phyloP scores from a whole-genome alignment of 2,329 filamentous ascomycete species.

The Aspergillus calidoustus region DNA sequence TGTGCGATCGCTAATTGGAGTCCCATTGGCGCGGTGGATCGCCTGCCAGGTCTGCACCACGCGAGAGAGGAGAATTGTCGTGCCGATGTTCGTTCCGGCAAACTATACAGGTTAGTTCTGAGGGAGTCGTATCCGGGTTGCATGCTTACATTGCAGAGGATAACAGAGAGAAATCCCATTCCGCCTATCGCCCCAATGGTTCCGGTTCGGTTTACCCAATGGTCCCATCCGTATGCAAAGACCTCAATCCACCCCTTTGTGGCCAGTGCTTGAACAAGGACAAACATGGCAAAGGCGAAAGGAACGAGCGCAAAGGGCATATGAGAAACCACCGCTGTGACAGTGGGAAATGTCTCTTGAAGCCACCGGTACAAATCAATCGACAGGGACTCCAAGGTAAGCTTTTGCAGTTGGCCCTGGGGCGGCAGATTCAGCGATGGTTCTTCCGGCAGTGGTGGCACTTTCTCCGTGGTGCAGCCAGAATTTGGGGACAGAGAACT shows the following conservation, averaged over 20 bases:
- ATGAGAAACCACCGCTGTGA: slow-evolving; percentile 66
- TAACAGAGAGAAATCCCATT: slow-evolving; percentile 73
- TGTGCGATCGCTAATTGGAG: slow-evolving; percentile 63
- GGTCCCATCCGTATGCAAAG: slow-evolving; percentile 74
- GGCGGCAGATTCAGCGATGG: background rate
- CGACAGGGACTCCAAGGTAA: slow-evolving; percentile 59
- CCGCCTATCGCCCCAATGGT: slow-evolving; percentile 70
- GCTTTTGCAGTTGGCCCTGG: slow-evolving; percentile 39
- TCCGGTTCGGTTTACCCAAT: slow-evolving; percentile 72
- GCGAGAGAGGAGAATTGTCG: slow-evolving; percentile 72
- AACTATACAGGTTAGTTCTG: slow-evolving; percentile 56
- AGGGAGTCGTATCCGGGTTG: too few relatives aligned
- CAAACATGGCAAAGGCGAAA: slow-evolving; percentile 75
- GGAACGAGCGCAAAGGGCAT: slow-evolving; percentile 71
- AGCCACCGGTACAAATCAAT: slow-evolving; percentile 59
- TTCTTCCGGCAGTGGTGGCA: background rate
- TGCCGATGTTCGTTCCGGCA: slow-evolving; percentile 77
- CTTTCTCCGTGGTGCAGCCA: background rate
- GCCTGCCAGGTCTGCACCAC: slow-evolving; percentile 70
- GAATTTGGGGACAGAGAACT: background rate
- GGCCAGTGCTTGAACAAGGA: slow-evolving; percentile 72
- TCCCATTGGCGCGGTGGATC: slow-evolving; percentile 57
- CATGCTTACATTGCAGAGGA: slow-evolving; percentile 70
- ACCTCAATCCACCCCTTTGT: slow-evolving; percentile 76
- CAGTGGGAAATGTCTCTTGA: slow-evolving; percentile 73